Evolutionary conservation across 306 rosid genomes (phyloP).

Genomic region (Quercus mongolica): DNA sequence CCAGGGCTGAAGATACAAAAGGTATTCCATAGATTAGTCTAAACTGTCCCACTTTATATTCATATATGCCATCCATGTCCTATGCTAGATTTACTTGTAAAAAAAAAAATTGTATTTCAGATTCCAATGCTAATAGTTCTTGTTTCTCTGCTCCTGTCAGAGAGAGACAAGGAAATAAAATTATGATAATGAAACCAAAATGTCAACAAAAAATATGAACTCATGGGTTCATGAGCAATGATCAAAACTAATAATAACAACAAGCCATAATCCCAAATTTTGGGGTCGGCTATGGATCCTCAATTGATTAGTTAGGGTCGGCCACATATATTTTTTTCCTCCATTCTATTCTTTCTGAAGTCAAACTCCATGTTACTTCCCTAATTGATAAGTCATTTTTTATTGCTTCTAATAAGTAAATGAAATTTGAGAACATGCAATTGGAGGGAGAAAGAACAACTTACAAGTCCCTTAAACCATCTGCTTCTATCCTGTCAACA

Average conservation of each 20-base stretch:
- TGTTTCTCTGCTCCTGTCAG: neutral
- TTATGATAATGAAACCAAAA: neutral
- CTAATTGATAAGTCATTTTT: no score
- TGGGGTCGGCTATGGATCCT: no score
- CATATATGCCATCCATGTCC: neutral
- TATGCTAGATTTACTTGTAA: no score
- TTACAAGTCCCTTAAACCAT: conserved; percentile 80
- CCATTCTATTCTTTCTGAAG: no score
- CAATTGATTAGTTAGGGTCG: no score
- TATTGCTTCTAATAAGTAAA: neutral
- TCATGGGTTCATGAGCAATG: conserved; percentile 1
- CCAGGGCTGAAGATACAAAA: conserved; percentile 60
- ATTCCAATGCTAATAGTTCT: neutral
- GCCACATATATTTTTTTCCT: no score
- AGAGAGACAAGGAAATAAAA: neutral
- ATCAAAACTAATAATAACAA: no score
- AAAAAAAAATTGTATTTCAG: neutral
- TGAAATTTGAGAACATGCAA: conserved; percentile 2
- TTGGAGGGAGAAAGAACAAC: conserved; percentile 36
- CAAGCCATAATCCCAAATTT: no score
- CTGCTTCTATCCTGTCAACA: conserved; percentile 73
- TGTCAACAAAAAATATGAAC: neutral
- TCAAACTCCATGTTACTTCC: no score
- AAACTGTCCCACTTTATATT: neutral
- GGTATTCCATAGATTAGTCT: conserved; percentile 16